Evolutionary conservation across 1,284 basidiomycete genomes (phyloP), one percentile per base, ranked within the genome.

Genomic region (Inonotus hispidus): DNA sequence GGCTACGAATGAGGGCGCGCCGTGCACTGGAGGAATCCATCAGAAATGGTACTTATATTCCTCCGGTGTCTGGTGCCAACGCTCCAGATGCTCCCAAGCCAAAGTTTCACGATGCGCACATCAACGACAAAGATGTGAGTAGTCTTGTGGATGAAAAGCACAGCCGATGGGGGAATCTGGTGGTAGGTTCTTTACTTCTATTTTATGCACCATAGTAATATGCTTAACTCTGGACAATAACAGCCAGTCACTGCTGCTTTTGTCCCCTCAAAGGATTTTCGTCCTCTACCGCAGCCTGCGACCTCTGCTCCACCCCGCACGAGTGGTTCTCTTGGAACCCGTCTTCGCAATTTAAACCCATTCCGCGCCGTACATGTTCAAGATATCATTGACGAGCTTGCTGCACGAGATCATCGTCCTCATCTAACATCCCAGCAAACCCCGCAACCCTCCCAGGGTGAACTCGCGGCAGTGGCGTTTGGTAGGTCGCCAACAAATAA

Each of bases 21-120:
- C 77, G 75, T 8, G 67, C 82, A 61, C 72, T 87, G 46, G 83
- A 81, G 53, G 82, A 85, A 61, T 83, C 85, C 13, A 84, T 87
- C 64, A 75, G 78, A 27, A 81, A 83, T 63, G 85, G 84, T 16
- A 82, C 83, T 3, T 84, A 79, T 77, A 63, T 80, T 16, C 79
- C 80, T 1, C 76, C 72, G 2, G 65, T 68, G 29, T 70, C 14
- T 6, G 8, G 27, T 52, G 27, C 19, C 16, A 19, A n/a, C 14
- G 25, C 14, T 35, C 1, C 50, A 29, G 66, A 10, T 66, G 67
- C 50, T 61, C 38, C 78, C 41, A 82, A 80, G 63, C 83, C 83
- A 0, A 67, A 65, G 19, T 66, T 85, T 61, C 82, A 77, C 75
- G 81, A 85, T 56, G 75, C 75, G 6, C 75, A 72, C 54, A 60